Percentiles rank a stretch among this genome's conserved stretches.
These are phyloP conservation scores for Exophiala bonariae DNA, from an alignment of 2,329 filamentous ascomycete genomes.

Conservation along the genomic window DNA sequence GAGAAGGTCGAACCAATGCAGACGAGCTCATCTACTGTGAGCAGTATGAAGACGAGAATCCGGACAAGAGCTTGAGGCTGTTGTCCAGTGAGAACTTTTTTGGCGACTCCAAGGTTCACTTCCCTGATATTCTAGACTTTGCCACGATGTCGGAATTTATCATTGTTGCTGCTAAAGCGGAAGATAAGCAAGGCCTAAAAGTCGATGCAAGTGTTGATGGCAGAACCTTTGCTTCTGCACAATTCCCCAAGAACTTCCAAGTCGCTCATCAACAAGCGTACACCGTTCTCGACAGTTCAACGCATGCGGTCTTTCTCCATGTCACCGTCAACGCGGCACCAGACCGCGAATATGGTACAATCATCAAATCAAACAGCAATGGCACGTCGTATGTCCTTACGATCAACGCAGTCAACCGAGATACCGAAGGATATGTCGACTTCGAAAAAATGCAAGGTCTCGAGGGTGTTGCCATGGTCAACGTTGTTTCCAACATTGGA, in stretches of 20 bases:
- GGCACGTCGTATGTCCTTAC: slow-evolving; percentile 92
- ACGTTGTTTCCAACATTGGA: slow-evolving; percentile 74
- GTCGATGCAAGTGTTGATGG: slow-evolving; percentile 86
- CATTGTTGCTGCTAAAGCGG: slow-evolving; percentile 66
- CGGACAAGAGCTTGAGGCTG: slow-evolving; percentile 65
- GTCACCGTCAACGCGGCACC: slow-evolving; percentile 71
- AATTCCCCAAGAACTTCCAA: slow-evolving; percentile 83
- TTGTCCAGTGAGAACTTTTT: slow-evolving; percentile 80
- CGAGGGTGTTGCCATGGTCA: slow-evolving; percentile 86
- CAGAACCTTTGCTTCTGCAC: slow-evolving; percentile 73
- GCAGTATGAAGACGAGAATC: slow-evolving; percentile 63
- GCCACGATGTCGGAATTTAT: slow-evolving; percentile 97
- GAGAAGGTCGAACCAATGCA: slow-evolving; percentile 47
- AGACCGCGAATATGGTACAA: slow-evolving; percentile 73
- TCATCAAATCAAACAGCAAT: slow-evolving; percentile 98
- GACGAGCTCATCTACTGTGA: slow-evolving; percentile 64
- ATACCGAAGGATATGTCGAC: slow-evolving; percentile 77
- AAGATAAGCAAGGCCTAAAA: slow-evolving; percentile 67
- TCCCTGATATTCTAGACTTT: slow-evolving; percentile 76
- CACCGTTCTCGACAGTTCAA: slow-evolving; percentile 92
- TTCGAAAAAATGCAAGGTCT: slow-evolving; percentile 94
- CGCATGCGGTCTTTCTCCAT: slow-evolving; percentile 90
- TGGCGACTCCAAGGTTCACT: slow-evolving; percentile 59
- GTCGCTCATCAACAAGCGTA: slow-evolving; percentile 78
- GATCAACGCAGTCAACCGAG: slow-evolving; percentile 76